These are phyloP conservation scores for Ustilago sp. DNA, from an alignment of 1,284 basidiomycete genomes.

Conservation along the genomic window DNA sequence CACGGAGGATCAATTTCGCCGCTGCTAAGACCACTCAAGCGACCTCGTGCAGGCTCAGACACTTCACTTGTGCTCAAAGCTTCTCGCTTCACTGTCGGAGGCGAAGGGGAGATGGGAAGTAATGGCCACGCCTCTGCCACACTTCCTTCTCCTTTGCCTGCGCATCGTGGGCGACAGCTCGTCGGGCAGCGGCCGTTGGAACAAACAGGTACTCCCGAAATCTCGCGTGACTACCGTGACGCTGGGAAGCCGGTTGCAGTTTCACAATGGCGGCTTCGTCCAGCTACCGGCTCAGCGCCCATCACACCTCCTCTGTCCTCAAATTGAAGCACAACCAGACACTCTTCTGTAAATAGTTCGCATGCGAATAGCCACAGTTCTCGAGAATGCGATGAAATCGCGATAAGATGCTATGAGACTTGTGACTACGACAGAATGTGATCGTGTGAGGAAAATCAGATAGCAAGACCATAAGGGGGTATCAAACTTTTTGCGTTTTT, in stretches of 20 bases:
- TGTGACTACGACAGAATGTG: no score
- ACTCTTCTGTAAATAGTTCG: neutral
- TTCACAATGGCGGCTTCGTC: neutral
- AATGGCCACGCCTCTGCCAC: neutral
- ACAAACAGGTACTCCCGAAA: neutral
- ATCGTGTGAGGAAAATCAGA: neutral
- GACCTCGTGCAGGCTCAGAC: slow-evolving; percentile 30
- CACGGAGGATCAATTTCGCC: neutral
- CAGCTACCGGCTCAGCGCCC: slow-evolving; percentile 14
- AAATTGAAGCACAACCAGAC: neutral
- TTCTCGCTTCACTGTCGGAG: slow-evolving; percentile 15
- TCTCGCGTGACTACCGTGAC: neutral
- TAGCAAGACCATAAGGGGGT: neutral
- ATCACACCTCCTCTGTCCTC: slow-evolving; percentile 33
- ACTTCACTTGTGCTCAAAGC: slow-evolving; percentile 30
- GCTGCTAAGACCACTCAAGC: slow-evolving; percentile 12
- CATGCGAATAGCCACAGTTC: neutral
- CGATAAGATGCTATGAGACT: neutral
- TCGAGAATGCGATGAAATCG: neutral
- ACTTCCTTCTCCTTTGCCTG: neutral
- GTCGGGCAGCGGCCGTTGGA: neutral
- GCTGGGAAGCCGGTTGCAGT: neutral
- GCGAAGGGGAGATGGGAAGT: neutral
- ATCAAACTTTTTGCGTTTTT: no score
- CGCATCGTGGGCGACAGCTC: neutral